Percentiles rank a stretch among this genome's conserved stretches.
These are phyloP conservation scores for Chaetomium globosum DNA, from an alignment of 2,329 filamentous ascomycete species.

Conservation along the genomic window DNA sequence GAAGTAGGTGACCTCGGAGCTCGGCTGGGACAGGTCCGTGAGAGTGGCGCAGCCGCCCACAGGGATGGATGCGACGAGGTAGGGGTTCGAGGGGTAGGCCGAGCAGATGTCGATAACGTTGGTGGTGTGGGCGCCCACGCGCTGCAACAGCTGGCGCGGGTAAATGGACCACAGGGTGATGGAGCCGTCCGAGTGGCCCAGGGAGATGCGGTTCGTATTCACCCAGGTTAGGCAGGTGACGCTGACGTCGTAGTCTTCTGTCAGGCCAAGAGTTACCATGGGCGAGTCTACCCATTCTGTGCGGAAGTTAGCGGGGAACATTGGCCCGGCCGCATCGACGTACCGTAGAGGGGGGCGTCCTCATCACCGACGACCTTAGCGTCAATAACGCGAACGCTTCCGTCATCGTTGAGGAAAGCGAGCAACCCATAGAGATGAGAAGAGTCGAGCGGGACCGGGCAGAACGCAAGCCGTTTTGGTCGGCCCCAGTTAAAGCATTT, in stretches of 20 bases:
- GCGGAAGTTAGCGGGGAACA: slow-evolving; percentile 27
- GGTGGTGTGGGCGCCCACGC: slow-evolving; percentile 57
- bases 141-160: slow-evolving; percentile 53
- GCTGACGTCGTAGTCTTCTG: slow-evolving; percentile 51
- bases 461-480: slow-evolving; percentile 57
- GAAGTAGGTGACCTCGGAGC: slow-evolving; percentile 57
- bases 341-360: slow-evolving; percentile 47
- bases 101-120: slow-evolving; percentile 58
- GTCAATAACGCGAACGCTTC: slow-evolving; percentile 54
- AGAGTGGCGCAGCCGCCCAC: slow-evolving; percentile 57
- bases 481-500: slow-evolving; percentile 57
- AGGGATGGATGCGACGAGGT: slow-evolving; percentile 58
- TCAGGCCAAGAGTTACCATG: slow-evolving; percentile 50
- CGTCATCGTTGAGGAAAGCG: slow-evolving; percentile 56
- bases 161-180: slow-evolving; percentile 60
- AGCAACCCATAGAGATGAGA: slow-evolving; percentile 46
- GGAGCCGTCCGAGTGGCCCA: slow-evolving; percentile 61
- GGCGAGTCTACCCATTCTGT: slow-evolving; percentile 52
- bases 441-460: slow-evolving; percentile 47
- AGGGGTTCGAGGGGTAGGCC: slow-evolving; percentile 59
- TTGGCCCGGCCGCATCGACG: slow-evolving; percentile 29
- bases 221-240: slow-evolving; percentile 60
- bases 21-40: slow-evolving; percentile 56
- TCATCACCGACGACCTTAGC: slow-evolving; percentile 41
- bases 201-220: slow-evolving; percentile 56